phyloP scores from a whole-genome alignment of 2,329 filamentous ascomycete species.

The Venturia asperata region DNA sequence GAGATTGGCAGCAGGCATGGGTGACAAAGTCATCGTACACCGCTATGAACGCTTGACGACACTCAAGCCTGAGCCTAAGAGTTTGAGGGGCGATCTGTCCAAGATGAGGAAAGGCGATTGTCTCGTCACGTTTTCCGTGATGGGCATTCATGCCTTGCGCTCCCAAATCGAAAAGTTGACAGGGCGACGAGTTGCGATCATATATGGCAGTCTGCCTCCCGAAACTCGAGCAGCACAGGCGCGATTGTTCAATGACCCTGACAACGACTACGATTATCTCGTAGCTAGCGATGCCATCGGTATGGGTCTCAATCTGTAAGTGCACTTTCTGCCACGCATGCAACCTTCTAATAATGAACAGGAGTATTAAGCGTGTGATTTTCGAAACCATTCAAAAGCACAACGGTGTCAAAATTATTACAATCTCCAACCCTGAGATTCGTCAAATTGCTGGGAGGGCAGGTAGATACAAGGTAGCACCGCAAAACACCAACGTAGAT shows the following conservation, averaged over 20 bases:
- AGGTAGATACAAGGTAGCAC: conserved; percentile 72
- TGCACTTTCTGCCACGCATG: conserved; percentile 18
- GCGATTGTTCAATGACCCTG: conserved; percentile 83
- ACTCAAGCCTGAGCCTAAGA: conserved; percentile 53
- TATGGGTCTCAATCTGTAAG: conserved; percentile 88
- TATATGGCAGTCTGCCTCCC: conserved; percentile 86
- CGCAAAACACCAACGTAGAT: conserved; percentile 41
- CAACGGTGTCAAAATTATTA: conserved; percentile 51
- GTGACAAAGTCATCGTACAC: conserved; percentile 76
- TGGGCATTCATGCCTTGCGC: conserved; percentile 76
- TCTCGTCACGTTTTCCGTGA: conserved; percentile 76
- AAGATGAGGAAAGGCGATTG: conserved; percentile 83
- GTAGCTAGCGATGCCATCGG: conserved; percentile 94
- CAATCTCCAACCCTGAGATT: conserved; percentile 66
- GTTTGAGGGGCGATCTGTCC: conserved; percentile 56
- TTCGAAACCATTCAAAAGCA: conserved; percentile 74
- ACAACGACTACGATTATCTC: conserved; percentile 92
- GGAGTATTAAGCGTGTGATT: conserved; percentile 76
- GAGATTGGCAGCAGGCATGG: conserved; percentile 67
- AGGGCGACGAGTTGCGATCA: conserved; percentile 75
- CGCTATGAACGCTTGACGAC: conserved; percentile 77
- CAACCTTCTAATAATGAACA: conserved; percentile 25
- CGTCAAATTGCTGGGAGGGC: conserved; percentile 95
- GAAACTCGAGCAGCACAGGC: conserved; percentile 91
- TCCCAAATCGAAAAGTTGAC: conserved; percentile 67